Conservation (phyloP, 2,329 filamentous ascomycete species). For the Aspergillus arachidicola region DNA sequence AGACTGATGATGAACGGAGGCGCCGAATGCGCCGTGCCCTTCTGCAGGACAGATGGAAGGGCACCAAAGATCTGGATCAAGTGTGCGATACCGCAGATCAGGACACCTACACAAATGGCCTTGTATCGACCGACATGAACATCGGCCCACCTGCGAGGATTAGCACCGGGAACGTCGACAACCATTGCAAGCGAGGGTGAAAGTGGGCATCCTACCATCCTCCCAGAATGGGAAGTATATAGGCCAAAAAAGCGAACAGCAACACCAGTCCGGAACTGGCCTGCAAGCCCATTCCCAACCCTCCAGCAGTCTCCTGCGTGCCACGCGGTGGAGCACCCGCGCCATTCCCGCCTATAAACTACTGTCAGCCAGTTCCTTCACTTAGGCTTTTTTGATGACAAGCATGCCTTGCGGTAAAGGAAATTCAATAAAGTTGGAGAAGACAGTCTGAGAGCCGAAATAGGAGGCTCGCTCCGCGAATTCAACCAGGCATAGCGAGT, state of each 20-base stretch:
- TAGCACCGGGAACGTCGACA: neutral
- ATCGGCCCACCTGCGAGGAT: slow-evolving; percentile 24
- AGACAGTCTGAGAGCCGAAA: slow-evolving; percentile 59
- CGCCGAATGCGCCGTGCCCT: slow-evolving; percentile 33
- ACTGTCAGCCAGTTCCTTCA: neutral
- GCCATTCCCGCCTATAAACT: slow-evolving; percentile 40
- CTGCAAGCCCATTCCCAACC: slow-evolving; percentile 60
- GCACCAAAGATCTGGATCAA: slow-evolving; percentile 37
- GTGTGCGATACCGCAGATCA: slow-evolving; percentile 42
- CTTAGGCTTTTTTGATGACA: slow-evolving; percentile 21
- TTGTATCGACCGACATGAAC: slow-evolving; percentile 30
- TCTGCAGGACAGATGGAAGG: slow-evolving; percentile 45
- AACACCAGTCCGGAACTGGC: slow-evolving; percentile 59
- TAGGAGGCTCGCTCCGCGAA: slow-evolving; percentile 64
- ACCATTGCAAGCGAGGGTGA: neutral
- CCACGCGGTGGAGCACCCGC: slow-evolving; percentile 38
- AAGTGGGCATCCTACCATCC: slow-evolving; percentile 4
- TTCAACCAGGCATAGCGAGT: slow-evolving; percentile 61
- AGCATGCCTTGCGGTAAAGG: slow-evolving; percentile 53
- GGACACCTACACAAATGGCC: slow-evolving; percentile 42
- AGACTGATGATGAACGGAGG: slow-evolving; percentile 45
- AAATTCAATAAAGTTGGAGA: slow-evolving; percentile 65
- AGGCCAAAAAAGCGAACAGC: slow-evolving; percentile 53
- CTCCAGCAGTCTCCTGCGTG: slow-evolving; percentile 56
- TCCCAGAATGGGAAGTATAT: slow-evolving; percentile 57